A percentile compares a stretch with the other conserved stretches of the same genome.
Evolutionary conservation across 148 eudicot species (phyloP).

Genomic region (Hydrangea macrophylla): DNA sequence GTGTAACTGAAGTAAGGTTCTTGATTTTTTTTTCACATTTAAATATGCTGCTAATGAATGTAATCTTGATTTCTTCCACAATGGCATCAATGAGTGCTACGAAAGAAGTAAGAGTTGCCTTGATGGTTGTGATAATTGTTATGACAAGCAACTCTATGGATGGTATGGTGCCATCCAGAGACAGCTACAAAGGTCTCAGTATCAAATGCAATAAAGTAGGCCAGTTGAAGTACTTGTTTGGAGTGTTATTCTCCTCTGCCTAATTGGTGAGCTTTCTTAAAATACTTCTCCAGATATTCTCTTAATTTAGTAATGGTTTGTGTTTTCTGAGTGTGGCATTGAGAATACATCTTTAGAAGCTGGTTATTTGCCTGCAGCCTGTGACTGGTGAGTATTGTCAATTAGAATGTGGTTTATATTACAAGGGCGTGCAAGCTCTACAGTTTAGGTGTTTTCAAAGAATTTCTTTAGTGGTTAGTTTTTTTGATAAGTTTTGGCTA

Average conservation of each 20-base stretch:
- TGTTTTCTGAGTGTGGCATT: not conserved
- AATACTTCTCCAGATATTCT: not conserved
- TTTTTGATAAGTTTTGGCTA: not conserved
- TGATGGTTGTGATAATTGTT: conserved; percentile 48
- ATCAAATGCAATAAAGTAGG: conserved; percentile 65
- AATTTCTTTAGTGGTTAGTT: not conserved
- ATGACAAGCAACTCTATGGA: conserved; percentile 70
- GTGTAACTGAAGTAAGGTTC: not conserved
- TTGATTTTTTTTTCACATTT: not conserved
- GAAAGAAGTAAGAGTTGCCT: conserved; percentile 72
- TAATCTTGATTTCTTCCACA: conserved; percentile 13
- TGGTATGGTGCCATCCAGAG: conserved; percentile 80
- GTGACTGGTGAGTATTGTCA: not conserved
- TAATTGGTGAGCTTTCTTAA: conserved; percentile 53
- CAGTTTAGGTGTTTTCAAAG: not conserved
- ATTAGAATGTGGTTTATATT: not conserved
- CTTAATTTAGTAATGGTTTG: not conserved
- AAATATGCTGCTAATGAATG: conserved; percentile 9
- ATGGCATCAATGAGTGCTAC: conserved; percentile 43
- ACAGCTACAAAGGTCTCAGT: conserved; percentile 76
- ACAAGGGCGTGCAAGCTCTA: not conserved
- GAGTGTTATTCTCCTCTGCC: conserved; percentile 43
- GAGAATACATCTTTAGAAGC: not conserved
- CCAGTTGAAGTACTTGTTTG: conserved; percentile 49
- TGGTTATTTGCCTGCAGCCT: conserved; percentile 2